These are phyloP conservation scores for Colletotrichum zoysiae DNA, from an alignment of 2,329 filamentous ascomycete genomes.

Conservation along the genomic window DNA sequence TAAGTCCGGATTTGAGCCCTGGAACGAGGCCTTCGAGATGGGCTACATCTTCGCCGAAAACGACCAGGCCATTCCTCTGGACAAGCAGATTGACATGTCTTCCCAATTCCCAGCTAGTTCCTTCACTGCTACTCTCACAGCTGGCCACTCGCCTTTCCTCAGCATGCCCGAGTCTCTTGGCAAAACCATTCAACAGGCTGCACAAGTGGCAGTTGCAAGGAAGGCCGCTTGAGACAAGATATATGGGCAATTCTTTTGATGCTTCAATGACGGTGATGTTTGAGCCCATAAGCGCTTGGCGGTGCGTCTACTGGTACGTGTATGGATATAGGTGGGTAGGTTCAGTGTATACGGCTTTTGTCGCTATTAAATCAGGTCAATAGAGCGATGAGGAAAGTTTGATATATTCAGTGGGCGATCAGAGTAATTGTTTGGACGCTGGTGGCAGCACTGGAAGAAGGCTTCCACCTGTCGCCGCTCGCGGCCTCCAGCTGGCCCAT, in stretches of 20 bases:
- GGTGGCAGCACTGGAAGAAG: too few relatives aligned
- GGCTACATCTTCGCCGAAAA: conserved; percentile 46
- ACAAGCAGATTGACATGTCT: conserved; percentile 44
- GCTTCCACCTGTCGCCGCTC: too few relatives aligned
- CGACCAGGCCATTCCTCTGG: conserved; percentile 44
- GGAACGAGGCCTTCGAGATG: conserved; percentile 46
- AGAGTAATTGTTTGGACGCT: too few relatives aligned
- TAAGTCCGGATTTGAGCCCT: conserved; percentile 45
- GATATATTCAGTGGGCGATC: too few relatives aligned
- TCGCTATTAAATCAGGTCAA: too few relatives aligned
- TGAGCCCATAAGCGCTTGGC: neutral
- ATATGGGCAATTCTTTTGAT: neutral
- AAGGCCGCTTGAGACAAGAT: neutral
- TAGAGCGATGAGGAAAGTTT: too few relatives aligned
- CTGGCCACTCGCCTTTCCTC: conserved; percentile 30
- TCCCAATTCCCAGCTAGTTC: conserved; percentile 46
- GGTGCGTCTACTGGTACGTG: too few relatives aligned
- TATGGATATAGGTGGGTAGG: too few relatives aligned
- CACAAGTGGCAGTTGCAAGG: conserved; percentile 9
- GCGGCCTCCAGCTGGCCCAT: too few relatives aligned
- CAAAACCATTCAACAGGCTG: conserved; percentile 11
- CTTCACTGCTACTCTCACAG: conserved; percentile 21
- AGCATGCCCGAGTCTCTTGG: conserved; percentile 29
- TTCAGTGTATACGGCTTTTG: too few relatives aligned
- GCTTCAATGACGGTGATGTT: neutral